phyloP scores from a whole-genome alignment of 148 eudicot species.

The Nepenthes mirabilis region DNA sequence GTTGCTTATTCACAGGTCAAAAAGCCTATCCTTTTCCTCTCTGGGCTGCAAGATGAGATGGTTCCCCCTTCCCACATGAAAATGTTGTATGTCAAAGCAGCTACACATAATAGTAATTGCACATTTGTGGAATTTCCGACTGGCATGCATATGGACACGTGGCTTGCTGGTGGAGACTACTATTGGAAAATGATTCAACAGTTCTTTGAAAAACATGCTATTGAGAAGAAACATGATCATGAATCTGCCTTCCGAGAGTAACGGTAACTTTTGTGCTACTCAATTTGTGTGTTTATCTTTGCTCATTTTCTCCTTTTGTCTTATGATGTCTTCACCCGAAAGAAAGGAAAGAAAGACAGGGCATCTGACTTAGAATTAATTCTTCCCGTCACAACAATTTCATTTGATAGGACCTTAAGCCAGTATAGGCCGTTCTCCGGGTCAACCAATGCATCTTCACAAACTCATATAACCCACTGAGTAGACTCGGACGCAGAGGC shows the following conservation, averaged over 20 bases:
- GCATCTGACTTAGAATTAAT: too few species aligned
- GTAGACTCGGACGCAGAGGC: too few species aligned
- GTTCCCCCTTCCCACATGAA: slow-evolving; percentile 87
- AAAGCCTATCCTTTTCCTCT: slow-evolving; percentile 82
- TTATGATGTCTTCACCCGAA: neutral
- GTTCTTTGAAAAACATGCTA: slow-evolving; percentile 37
- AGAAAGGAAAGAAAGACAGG: too few species aligned
- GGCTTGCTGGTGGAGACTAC: slow-evolving; percentile 84
- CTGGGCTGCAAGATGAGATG: slow-evolving; percentile 93
- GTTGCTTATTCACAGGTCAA: slow-evolving; percentile 37
- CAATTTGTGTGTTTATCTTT: slow-evolving; percentile 1
- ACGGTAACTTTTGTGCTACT: slow-evolving; percentile 17
- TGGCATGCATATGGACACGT: slow-evolving; percentile 99
- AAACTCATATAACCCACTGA: too few species aligned
- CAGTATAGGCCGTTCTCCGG: too few species aligned
- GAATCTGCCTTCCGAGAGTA: slow-evolving; percentile 18
- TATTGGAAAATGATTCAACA: slow-evolving; percentile 65
- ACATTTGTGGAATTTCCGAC: slow-evolving; percentile 68
- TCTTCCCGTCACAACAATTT: too few species aligned
- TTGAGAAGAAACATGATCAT: slow-evolving; percentile 16
- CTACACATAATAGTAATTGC: slow-evolving; percentile 60
- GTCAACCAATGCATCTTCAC: too few species aligned
- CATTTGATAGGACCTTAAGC: too few species aligned
- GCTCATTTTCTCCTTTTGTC: neutral
- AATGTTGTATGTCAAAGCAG: slow-evolving; percentile 85